phyloP scores from a whole-genome alignment of 179 eudicot species.

The Silene vulgaris region DNA sequence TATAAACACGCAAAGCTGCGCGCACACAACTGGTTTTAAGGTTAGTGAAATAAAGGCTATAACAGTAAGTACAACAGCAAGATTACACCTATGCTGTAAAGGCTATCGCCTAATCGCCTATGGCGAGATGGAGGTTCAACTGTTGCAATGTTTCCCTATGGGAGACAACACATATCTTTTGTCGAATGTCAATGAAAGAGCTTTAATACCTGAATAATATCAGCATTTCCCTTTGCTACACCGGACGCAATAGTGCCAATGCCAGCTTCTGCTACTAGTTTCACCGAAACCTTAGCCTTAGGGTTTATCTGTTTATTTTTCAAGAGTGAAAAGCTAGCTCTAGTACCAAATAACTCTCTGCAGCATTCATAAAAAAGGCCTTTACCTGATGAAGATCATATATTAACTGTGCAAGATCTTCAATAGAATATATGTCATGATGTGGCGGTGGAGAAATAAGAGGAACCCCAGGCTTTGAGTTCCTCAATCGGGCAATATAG shows the following conservation, averaged over 20 bases:
- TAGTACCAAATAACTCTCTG: constrained; percentile 4
- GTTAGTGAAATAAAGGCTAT: not conserved
- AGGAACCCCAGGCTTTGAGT: constrained; percentile 98
- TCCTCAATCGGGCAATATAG: constrained; percentile 94
- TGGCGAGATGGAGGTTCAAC: not conserved
- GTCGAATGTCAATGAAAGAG: not conserved
- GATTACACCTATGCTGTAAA: not conserved
- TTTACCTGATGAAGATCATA: constrained; percentile 97
- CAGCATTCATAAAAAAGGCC: not conserved
- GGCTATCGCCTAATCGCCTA: too few relatives aligned
- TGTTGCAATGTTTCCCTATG: not conserved
- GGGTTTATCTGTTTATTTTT: constrained; percentile 70
- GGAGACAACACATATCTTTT: not conserved
- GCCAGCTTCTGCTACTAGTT: constrained; percentile 99
- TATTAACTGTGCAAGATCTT: constrained; percentile 97
- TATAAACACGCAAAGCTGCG: not conserved
- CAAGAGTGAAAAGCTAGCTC: constrained; percentile 13
- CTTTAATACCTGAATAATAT: constrained; percentile 84
- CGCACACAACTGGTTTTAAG: not conserved
- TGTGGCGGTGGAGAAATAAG: constrained; percentile 99
- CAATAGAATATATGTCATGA: constrained; percentile 98
- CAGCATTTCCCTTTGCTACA: constrained; percentile 99
- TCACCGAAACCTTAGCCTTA: constrained; percentile 94
- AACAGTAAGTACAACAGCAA: not conserved
- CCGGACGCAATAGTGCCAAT: constrained; percentile 99